Base-by-base conservation (phyloP, 2,329 filamentous ascomycete species). In the Bipolaris gigantea region DNA sequence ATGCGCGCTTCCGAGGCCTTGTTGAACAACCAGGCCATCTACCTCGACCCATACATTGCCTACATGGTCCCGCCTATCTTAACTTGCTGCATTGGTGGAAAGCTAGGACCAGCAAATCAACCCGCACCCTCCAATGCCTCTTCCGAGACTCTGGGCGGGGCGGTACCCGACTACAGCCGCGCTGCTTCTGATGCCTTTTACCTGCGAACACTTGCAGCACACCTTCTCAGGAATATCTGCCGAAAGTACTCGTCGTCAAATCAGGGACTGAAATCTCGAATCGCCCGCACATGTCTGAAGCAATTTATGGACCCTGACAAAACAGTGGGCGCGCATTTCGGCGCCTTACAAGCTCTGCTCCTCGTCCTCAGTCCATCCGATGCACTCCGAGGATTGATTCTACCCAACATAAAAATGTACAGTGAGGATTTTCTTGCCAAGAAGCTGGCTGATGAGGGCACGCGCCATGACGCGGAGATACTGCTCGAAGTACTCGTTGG, bases 221-320 rank as follows among this genome's bases (percentile, higher is more conserved):
- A 89, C 0, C 81, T 99, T 5, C 83, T 97, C 15, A 88, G 86
- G 30, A 84, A 85, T 33, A 89, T 99, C 35, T 87, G 89, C 4
- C 83, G 83, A 59, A 93, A 92, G 67, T 97, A 95, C 76, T 86
- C 88, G 5, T 83, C 86, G 23, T 88, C 87, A 4, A 96, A 92
- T 53, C 86, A 89, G 39, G 88, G 91, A 13, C 84, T 97, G 23
- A 90, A 92, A 53, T 88, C 92, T 2, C 90, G 95, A 60, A 87
- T 99, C 27, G 92, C 92, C 4, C 85, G 94, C n/a, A 94, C 92
- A 0, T 97, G 92, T 68, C 83, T 97, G 32, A 96, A 96, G 76
- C 87, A 89, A 66, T 93, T 97, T 74, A 83, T 99, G 27, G 92
- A 97, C 67, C 90, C 91, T 0, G 85, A 87, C 39, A 91, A 92